Evolutionary conservation across 305 asterid species (phyloP).

Genomic region (Coffea humblotiana): DNA sequence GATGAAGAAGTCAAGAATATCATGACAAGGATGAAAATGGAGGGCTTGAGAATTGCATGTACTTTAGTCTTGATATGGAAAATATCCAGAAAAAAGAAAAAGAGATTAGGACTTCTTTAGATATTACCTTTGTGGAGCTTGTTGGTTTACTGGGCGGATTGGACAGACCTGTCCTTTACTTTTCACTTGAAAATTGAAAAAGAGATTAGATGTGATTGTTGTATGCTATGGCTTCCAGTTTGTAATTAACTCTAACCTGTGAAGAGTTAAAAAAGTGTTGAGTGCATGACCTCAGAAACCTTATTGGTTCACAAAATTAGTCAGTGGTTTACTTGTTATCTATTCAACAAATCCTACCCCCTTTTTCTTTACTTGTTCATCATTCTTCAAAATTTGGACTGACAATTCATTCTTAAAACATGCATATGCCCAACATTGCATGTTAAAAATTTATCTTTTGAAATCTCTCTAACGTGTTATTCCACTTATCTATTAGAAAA

Average conservation of each 20-base stretch:
- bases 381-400: background rate
- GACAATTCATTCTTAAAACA: background rate
- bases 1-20: background rate
- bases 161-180: background rate
- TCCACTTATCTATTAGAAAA: background rate
- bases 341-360: background rate
- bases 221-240: background rate
- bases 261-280: background rate
- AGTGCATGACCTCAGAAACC: background rate
- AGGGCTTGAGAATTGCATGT: background rate
- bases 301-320: background rate
- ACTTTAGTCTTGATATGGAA: background rate
- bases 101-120: background rate
- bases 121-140: background rate
- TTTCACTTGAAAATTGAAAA: background rate
- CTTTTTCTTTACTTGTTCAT: background rate
- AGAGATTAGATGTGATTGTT: background rate
- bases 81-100: too few species aligned
- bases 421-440: background rate
- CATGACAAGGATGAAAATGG: background rate
- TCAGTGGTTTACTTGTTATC: conserved; percentile 2
- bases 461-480: background rate
- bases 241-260: background rate
- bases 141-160: background rate
- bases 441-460: background rate